Base-by-base conservation (phyloP, 768 basidiomycete genomes). In the Mycena filopes region DNA sequence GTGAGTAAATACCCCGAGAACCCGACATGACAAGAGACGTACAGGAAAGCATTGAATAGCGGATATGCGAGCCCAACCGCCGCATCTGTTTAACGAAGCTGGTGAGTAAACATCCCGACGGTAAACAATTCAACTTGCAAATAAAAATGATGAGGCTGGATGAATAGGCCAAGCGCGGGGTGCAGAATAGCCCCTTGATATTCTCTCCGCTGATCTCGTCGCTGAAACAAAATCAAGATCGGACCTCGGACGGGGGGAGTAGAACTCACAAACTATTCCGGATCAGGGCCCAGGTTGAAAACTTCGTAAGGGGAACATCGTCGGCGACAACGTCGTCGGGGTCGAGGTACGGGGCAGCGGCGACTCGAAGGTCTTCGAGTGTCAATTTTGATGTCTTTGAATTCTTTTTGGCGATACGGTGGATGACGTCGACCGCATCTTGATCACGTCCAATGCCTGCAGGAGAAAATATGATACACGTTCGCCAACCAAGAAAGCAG, bases 1-100 rank as follows among this genome's bases (percentile, higher is more conserved):
- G 25, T 53, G 4, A 57, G 36, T 33, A 25, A 12, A 43, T 6
- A 42, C 36, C 25, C n/a, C n/a, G n/a, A n/a, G n/a, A 3, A 15
- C 4, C 16, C 18, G 7, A 12, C 21, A 41, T 25, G 41, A 16
- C 18, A n/a, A 18, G 77, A 79, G n/a, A 83, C 77, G 3, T 16
- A 62, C 64, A 66, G 36, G 64, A 86, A 86, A 31, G 78, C 79
- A 72, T 84, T 84, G 65, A 86, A 83, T 76, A 88, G 71, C n/a
- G 87, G 86, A 72, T 86, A 88, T 13, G 87, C 87, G 8, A 88
- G 79, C 15, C 87, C 87, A 60, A 88, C 85, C 45, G 87, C 77
- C 6, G 82, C 69, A 29, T 66, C 87, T 86, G 69, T n/a, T n/a
- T n/a, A 55, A 38, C 11, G 45, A 18, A 16, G 11, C 2, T 46